phyloP scores from a whole-genome alignment of 2,329 filamentous ascomycete genomes.

The Penicillium sp. region DNA sequence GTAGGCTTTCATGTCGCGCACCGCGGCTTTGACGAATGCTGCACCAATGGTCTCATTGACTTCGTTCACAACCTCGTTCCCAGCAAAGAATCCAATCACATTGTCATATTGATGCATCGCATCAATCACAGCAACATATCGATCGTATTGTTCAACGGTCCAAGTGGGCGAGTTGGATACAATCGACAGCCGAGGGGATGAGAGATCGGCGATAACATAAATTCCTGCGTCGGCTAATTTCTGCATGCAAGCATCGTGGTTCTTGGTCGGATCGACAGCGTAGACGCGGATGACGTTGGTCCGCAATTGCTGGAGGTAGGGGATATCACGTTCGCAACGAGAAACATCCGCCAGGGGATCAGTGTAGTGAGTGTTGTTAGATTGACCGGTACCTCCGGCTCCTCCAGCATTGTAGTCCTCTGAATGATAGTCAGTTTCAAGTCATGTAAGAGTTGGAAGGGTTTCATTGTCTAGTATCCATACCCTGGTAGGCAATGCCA shows the following conservation, averaged over 20 bases:
- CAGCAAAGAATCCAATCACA: slow-evolving; percentile 89
- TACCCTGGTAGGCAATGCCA: slow-evolving; percentile 7
- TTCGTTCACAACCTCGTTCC: slow-evolving; percentile 89
- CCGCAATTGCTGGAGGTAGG: slow-evolving; percentile 63
- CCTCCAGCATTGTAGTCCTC: slow-evolving; percentile 5
- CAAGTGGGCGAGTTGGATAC: slow-evolving; percentile 69
- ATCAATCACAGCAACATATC: slow-evolving; percentile 76
- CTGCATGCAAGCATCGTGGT: slow-evolving; percentile 77
- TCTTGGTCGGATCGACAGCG: slow-evolving; percentile 66
- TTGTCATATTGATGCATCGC: slow-evolving; percentile 71
- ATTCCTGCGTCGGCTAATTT: slow-evolving; percentile 73
- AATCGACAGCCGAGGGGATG: slow-evolving; percentile 71
- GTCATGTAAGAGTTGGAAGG: no score
- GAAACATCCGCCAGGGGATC: slow-evolving; percentile 69
- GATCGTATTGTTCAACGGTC: slow-evolving; percentile 65
- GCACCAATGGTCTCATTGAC: slow-evolving; percentile 72
- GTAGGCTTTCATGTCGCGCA: slow-evolving; percentile 87
- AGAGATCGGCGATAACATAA: slow-evolving; percentile 85
- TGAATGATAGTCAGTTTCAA: not conserved
- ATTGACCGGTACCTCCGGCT: slow-evolving; percentile 20
- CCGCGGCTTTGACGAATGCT: slow-evolving; percentile 91
- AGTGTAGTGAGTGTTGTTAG: slow-evolving; percentile 51
- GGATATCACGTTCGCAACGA: slow-evolving; percentile 72
- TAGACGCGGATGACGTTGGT: slow-evolving; percentile 93
- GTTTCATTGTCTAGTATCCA: not conserved